These are phyloP conservation scores for Guyanaporus albipodus DNA, from an alignment of 768 basidiomycete genomes.

Conservation along the genomic window DNA sequence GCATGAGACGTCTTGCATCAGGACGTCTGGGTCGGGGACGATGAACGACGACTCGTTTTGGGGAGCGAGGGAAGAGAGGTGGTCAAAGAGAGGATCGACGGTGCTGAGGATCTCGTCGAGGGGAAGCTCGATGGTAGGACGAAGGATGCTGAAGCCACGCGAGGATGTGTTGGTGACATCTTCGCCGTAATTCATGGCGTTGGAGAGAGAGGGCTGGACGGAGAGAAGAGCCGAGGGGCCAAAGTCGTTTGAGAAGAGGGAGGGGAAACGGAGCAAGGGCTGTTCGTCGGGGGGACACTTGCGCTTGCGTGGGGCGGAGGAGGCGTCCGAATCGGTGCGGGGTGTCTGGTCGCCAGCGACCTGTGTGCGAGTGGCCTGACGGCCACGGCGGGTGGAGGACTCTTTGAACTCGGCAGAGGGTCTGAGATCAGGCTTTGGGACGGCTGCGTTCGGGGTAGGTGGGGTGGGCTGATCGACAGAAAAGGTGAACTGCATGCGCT, in stretches of 20 bases:
- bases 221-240: constrained; percentile 73
- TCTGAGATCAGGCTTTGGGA: constrained; percentile 63
- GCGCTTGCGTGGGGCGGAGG: constrained; percentile 27
- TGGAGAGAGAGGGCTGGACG: constrained; percentile 63
- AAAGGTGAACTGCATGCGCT: constrained; percentile 90
- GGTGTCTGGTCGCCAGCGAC: constrained; percentile 29
- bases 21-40: constrained; percentile 20
- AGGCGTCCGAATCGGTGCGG: constrained; percentile 21
- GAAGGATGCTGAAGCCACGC: constrained; percentile 56
- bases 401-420: constrained; percentile 65
- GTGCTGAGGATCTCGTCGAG: constrained; percentile 71
- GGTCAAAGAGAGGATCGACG: constrained; percentile 25
- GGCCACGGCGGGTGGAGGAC: constrained; percentile 35
- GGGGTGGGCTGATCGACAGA: constrained; percentile 69
- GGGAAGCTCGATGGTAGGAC: constrained; percentile 82
- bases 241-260: constrained; percentile 71
- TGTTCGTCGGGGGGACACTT: constrained; percentile 22
- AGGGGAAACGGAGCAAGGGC: constrained; percentile 61
- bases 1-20: constrained; percentile 28
- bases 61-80: background rate
- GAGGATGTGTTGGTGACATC: constrained; percentile 50
- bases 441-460: constrained; percentile 38
- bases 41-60: constrained; percentile 7
- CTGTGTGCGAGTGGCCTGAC: constrained; percentile 37
- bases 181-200: constrained; percentile 73